A percentile compares a stretch with the other conserved stretches of the same genome.
Conservation (phyloP, 306 rosid genomes). For the Benincasa hispida region DNA sequence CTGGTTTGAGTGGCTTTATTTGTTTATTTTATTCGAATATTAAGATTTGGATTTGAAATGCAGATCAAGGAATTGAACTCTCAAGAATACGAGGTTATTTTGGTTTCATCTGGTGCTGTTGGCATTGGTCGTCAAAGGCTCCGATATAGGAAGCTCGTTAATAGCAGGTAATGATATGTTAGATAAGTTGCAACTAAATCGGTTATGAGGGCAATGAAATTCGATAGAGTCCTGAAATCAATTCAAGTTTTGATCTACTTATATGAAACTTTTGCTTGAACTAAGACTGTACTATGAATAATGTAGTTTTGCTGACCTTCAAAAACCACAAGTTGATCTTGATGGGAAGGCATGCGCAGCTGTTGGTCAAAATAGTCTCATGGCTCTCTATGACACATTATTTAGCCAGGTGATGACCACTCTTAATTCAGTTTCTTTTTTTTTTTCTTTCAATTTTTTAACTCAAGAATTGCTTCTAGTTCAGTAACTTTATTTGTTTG, state of each 20-base stretch:
- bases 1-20: constrained; percentile 1
- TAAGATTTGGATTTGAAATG: constrained; percentile 10
- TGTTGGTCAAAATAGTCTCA: constrained; percentile 86
- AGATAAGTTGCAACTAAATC: not conserved
- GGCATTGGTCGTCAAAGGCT: constrained; percentile 99
- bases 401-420: constrained; percentile 63
- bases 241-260: not conserved
- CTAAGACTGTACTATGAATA: not conserved
- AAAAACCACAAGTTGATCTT: constrained; percentile 84
- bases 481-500: not conserved
- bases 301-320: constrained; percentile 89
- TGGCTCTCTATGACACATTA: constrained; percentile 83
- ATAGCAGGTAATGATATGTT: constrained; percentile 54
- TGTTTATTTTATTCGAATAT: not conserved
- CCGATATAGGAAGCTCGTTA: constrained; percentile 56
- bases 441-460: not conserved
- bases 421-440: not conserved
- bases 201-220: not conserved
- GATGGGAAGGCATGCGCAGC: constrained; percentile 99
- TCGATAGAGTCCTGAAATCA: not conserved
- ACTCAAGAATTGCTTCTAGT: not conserved
- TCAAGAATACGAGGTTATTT: constrained; percentile 70
- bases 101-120: constrained; percentile 98
- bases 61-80: constrained; percentile 74
- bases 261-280: not conserved